Conservation (phyloP, 371 early-diverging fungal species). For the Furculomyces boomerangus region DNA sequence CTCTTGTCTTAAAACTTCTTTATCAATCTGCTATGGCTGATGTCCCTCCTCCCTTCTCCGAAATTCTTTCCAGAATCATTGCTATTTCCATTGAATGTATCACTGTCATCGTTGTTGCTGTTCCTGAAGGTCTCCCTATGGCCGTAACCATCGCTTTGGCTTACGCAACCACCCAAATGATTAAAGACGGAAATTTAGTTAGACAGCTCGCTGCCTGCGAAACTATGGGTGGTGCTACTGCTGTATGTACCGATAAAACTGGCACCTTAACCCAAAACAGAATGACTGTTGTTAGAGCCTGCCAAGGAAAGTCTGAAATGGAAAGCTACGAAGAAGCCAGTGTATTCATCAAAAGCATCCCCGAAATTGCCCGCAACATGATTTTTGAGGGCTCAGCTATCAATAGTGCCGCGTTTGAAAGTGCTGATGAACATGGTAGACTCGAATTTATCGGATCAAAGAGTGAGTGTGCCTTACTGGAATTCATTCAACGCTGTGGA, state of each 20-base stretch:
- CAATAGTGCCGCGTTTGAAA: constrained; percentile 84
- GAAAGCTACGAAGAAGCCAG: constrained; percentile 16
- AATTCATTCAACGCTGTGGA: constrained; percentile 40
- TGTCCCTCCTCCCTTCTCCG: constrained; percentile 31
- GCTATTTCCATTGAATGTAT: constrained; percentile 64
- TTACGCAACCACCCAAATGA: constrained; percentile 85
- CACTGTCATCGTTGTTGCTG: constrained; percentile 89
- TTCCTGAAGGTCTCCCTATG: constrained; percentile 97
- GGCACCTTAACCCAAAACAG: constrained; percentile 90
- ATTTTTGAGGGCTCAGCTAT: constrained; percentile 47
- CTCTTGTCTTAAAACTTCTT: constrained; percentile 60
- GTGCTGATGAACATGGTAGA: constrained; percentile 50
- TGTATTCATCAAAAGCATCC: constrained; percentile 28
- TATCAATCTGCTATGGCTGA: constrained; percentile 35
- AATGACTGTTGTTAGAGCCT: constrained; percentile 80
- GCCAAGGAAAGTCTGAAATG: constrained; percentile 29
- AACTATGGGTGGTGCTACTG: constrained; percentile 94
- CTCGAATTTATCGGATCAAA: constrained; percentile 70
- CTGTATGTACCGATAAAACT: constrained; percentile 94
- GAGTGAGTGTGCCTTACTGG: constrained; percentile 84
- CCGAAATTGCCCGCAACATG: constrained; percentile 18
- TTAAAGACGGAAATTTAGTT: constrained; percentile 85
- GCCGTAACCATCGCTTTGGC: constrained; percentile 94
- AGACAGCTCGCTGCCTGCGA: constrained; percentile 88
- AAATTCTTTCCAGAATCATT: constrained; percentile 47